Evolutionary conservation across 768 basidiomycete genomes (phyloP).

Genomic region (Wakefieldia striispora): DNA sequence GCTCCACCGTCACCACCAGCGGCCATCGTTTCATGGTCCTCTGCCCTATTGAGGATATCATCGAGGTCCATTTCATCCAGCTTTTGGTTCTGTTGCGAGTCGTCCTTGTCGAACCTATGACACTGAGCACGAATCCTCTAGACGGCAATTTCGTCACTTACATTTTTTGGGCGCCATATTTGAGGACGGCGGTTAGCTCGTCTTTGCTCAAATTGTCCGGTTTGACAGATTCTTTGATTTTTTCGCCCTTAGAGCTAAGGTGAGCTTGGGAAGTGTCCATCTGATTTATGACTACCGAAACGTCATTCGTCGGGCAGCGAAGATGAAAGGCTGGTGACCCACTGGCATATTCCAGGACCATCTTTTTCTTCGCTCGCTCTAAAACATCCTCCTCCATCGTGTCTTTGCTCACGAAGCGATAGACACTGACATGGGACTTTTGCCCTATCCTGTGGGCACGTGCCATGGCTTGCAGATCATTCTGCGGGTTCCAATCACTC

Average conservation of each 20-base stretch:
- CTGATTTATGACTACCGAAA: slow-evolving; percentile 90
- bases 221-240: slow-evolving; percentile 65
- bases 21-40: slow-evolving; percentile 93
- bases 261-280: slow-evolving; percentile 99
- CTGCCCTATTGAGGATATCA: slow-evolving; percentile 94
- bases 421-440: slow-evolving; percentile 97
- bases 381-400: slow-evolving; percentile 99
- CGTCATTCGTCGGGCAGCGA: slow-evolving; percentile 6
- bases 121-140: slow-evolving; percentile 8
- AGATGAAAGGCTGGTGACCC: slow-evolving; percentile 39
- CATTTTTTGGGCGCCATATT: slow-evolving; percentile 99
- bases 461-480: slow-evolving; percentile 99
- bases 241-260: slow-evolving; percentile 75
- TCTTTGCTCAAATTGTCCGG: slow-evolving; percentile 90
- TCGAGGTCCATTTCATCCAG: slow-evolving; percentile 99
- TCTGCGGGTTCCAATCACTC: slow-evolving; percentile 99
- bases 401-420: slow-evolving; percentile 97
- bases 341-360: slow-evolving; percentile 99
- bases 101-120: slow-evolving; percentile 93
- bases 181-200: slow-evolving; percentile 94
- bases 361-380: slow-evolving; percentile 98
- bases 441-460: slow-evolving; percentile 99
- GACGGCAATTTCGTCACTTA: slow-evolving; percentile 35
- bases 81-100: slow-evolving; percentile 87
- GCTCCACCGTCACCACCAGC: slow-evolving; percentile 80